Evolutionary conservation across 345 rosid species (phyloP), one percentile per base, ranked within the genome.

Genomic region (Rhodamnia argentea): DNA sequence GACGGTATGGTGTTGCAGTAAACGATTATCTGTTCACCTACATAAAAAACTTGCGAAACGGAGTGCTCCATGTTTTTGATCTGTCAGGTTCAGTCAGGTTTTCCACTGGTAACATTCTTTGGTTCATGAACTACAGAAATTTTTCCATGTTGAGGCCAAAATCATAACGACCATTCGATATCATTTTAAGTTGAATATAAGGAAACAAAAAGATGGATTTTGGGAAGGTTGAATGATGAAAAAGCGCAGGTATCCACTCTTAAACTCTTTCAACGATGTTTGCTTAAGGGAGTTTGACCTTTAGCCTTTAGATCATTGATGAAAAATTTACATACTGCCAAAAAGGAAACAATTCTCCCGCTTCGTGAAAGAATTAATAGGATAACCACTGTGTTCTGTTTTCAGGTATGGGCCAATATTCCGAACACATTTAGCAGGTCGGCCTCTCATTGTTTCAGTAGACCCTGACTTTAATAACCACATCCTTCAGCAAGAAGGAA

Each of bases 351-450:
- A 0, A 47, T 40, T 60, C 74, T 60, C 74, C 27, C 16, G 37
- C 37, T 60, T n/a, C 37, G 37, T 60, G 74, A 59, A n/a, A 59
- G 37, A n/a, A n/a, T 0, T 13, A 59, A 59, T 7, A 12, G 13
- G 70, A 59, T n/a, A 59, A 59, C n/a, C 70, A n/a, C 57, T 84
- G 29, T 84, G 23, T 51, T 51, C 29, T 27, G 12, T 56, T 52
- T 44, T 52, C 87, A 86, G 89, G 52, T 85, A 85, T 44, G 89
- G 87, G 56, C 86, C 86, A 32, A 85, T 89, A 44, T 88, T 86
- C 62, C 47, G 56, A 52, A 88, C 87, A 15, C 86, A 78, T 56
- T 32, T 88, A 22, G 85, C 81, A 4, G 90, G 87, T 10, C 50
- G 84, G 53, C 87, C 86, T 15, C 47, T 85, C 18, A 84, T 87